Percentiles rank a stretch among this genome's conserved stretches.
Conservation (phyloP, 2,329 filamentous ascomycete species). For the Talaromyces verruculosus region DNA sequence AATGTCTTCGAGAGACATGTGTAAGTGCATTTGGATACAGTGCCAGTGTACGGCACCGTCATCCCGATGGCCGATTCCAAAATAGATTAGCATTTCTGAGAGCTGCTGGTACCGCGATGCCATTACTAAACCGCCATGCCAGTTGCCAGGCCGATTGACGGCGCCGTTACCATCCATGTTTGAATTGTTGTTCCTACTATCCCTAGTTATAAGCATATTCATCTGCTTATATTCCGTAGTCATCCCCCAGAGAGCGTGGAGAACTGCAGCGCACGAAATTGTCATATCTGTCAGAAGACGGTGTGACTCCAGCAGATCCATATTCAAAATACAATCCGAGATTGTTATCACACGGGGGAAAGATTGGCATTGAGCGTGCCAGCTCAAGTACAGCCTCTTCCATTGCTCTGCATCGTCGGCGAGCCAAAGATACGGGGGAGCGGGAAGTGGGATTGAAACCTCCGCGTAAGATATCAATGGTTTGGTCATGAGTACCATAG, state of each 20-base stretch:
- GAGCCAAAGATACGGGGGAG: conserved; percentile 63
- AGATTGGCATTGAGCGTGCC: conserved; percentile 23
- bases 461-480: conserved; percentile 69
- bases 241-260: not conserved
- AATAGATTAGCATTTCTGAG: conserved; percentile 56
- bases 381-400: conserved; percentile 58
- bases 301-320: not conserved
- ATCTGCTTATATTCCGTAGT: not conserved
- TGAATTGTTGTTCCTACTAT: not conserved
- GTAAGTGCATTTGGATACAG: conserved; percentile 37
- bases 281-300: not conserved
- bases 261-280: not conserved
- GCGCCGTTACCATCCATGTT: conserved; percentile 28
- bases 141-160: conserved; percentile 40
- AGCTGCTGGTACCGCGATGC: conserved; percentile 63
- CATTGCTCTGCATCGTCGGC: conserved; percentile 64
- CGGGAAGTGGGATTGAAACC: conserved; percentile 64
- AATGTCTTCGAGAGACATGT: conserved; percentile 41
- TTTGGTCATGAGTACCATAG: conserved; percentile 65
- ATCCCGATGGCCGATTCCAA: conserved; percentile 40
- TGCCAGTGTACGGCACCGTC: conserved; percentile 38
- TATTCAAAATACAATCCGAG: not conserved
- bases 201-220: conserved; percentile 44
- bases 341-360: conserved; percentile 33
- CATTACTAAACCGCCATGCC: conserved; percentile 47